Base-by-base conservation (phyloP, 2,329 filamentous ascomycete species). In the Paracorniculantispora psalliotae region DNA sequence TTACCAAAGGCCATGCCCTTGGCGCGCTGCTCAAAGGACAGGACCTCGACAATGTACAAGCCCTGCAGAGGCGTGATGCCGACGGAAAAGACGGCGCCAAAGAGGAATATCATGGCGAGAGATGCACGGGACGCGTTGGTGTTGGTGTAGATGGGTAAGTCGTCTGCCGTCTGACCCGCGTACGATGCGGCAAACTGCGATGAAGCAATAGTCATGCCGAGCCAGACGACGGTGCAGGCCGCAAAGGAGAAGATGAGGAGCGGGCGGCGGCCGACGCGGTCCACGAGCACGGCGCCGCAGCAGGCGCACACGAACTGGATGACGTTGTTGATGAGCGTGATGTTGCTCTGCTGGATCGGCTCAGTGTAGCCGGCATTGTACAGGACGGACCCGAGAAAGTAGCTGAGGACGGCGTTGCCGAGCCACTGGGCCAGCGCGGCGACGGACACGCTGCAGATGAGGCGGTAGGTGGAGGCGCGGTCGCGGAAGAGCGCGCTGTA, bases 1-100 rank as follows among this genome's bases (percentile, higher is more conserved):
- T 69, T 77, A 66, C 67, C 77, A 63, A 82, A 77, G 2, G 78
- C 80, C 78, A 82, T 82, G 15, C 80, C 80, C 71, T 83, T 83
- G 54, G 79, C 81, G 55, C 81, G 75, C 64, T 79, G 80, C 66
- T 82, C 79, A 62, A 79, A 82, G 17, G 73, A 77, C 12, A 83
- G 72, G 15, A 79, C 77, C 64, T 83, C 80, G 51, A 82, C 79
- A 0, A 79, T 78, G 65, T 82, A 83, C 15, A 83, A 68, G 1
- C 69, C 70, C 58, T 72, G 70, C 8, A 73, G 64, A 0, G 71
- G 71, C 21, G 71, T 72, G 64, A 67, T 67, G 0, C 69, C 71
- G 44, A 82, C 66, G 0, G 77, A 80, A 70, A 78, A 85, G 30
- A 80, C 73, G 61, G 78, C 75, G 6, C 76, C 76, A 61, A 81